Conservation (phyloP, 768 basidiomycete species). For the Lentinus tigrinus region DNA sequence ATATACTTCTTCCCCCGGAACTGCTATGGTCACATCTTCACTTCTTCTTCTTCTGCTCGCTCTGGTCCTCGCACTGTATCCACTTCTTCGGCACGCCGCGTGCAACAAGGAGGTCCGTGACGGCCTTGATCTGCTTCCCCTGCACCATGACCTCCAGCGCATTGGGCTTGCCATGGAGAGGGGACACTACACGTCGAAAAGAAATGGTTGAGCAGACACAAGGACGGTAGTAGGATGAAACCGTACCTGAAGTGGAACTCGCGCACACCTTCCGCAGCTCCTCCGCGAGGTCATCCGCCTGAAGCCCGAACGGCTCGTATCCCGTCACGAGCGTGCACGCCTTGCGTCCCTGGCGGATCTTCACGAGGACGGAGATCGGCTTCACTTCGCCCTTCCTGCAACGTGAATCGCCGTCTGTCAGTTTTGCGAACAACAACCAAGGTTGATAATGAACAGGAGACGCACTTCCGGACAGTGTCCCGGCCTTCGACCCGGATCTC, state of each 20-base stretch:
- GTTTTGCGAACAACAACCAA: too few relatives aligned
- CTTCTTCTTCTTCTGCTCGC: slow-evolving; percentile 41
- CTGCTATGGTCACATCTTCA: neutral
- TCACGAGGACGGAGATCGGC: slow-evolving; percentile 68
- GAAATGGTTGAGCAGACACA: neutral
- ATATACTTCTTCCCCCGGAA: neutral
- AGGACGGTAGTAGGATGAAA: neutral
- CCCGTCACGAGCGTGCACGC: slow-evolving; percentile 74
- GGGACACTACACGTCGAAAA: slow-evolving; percentile 45
- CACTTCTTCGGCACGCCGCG: slow-evolving; percentile 82
- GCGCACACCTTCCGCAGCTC: slow-evolving; percentile 78
- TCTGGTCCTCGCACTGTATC: slow-evolving; percentile 57
- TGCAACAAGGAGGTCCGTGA: slow-evolving; percentile 62
- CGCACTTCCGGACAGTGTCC: slow-evolving; percentile 62
- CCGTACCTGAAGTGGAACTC: slow-evolving; percentile 71
- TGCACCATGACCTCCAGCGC: slow-evolving; percentile 79
- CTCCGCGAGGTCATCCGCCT: slow-evolving; percentile 73
- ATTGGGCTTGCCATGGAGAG: slow-evolving; percentile 54
- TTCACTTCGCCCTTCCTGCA: slow-evolving; percentile 73
- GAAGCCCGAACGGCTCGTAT: slow-evolving; percentile 73
- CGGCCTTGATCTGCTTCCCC: slow-evolving; percentile 72
- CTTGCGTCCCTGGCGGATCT: slow-evolving; percentile 77
- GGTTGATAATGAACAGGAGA: neutral
- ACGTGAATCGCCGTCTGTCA: neutral
- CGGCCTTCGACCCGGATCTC: slow-evolving; percentile 54